Evolutionary conservation across 2,329 filamentous ascomycete genomes (phyloP), one percentile per base, ranked within the genome.

Genomic region (Geosmithia putterillii): DNA sequence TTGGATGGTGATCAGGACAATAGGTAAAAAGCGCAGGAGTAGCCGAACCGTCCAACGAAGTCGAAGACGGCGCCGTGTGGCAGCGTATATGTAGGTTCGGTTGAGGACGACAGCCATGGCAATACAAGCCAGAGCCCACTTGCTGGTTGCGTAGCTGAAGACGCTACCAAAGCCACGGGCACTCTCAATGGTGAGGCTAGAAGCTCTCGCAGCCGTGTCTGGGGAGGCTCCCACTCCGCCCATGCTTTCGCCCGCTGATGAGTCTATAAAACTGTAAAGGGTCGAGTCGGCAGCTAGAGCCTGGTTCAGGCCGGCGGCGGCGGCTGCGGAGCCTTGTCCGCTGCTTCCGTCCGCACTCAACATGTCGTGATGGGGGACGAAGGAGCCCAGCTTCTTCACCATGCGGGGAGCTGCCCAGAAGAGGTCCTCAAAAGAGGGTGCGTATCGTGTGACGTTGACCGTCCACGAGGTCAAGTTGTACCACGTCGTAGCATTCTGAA

Each of bases 1-100:
- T 55, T 95, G 86, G 32, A 75, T 62, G 5, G 74, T 55, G 44
- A 94, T 79, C 1, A 89, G 65, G 5, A 82, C 35, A 37, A 94
- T 81, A 0, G 88, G 86, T 3, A 81, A 57, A 25, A 82, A 65
- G 42, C 89, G 83, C 14, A 95, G 60, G 7, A 79, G 59, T 4
- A 94, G 61, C 38, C 87, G 79, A 42, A 81, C 66, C 32, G 79
- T 74, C 79, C 86, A 90, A 44, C 74, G 74, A 2, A 96, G 70
- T 9, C 75, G 74, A n/a, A 95, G 69, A 43, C 85, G 79, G 43
- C 89, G 76, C 48, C 92, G 74, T 14, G 87, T 90, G 0, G 89
- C 90, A 37, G 88, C 90, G 61, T 95, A 96, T 52, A 96, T 92
- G 46, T 89, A 82, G 7, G 92, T 94, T 45, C 92, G 79, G 58